Evolutionary conservation across 2,329 filamentous ascomycete species (phyloP).

Genomic region (Colletotrichum musicola): DNA sequence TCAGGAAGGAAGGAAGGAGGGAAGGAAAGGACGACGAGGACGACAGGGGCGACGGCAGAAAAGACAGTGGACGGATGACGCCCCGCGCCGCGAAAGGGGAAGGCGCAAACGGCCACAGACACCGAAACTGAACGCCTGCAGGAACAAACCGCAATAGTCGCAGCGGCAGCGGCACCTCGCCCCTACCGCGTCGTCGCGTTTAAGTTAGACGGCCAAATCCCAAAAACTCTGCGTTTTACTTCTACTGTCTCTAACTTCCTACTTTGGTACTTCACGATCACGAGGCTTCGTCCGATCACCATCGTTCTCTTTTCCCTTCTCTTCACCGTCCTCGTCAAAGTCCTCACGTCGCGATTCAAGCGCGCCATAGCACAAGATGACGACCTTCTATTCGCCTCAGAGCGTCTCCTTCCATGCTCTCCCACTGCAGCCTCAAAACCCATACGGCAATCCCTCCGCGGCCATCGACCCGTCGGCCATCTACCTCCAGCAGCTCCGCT

Average conservation of each 20-base stretch:
- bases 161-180: background rate
- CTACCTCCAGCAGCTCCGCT: constrained; percentile 40
- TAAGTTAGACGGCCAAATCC: background rate
- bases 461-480: constrained; percentile 41
- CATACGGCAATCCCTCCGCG: constrained; percentile 21
- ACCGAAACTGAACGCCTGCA: constrained; percentile 1
- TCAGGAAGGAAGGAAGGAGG: background rate
- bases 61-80: background rate
- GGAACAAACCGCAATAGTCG: background rate
- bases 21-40: background rate
- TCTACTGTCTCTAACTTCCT: background rate
- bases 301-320: too few species aligned
- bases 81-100: background rate
- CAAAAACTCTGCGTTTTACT: background rate
- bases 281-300: too few species aligned
- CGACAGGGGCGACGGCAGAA: background rate
- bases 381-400: background rate
- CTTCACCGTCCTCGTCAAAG: too few species aligned
- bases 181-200: background rate
- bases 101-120: constrained; percentile 12
- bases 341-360: too few species aligned
- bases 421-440: constrained; percentile 6
- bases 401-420: background rate
- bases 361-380: constrained; percentile 4
- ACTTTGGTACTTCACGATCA: too few species aligned